These are phyloP conservation scores for Eucalyptus decipiens DNA, from an alignment of 345 rosid species.

Conservation along the genomic window DNA sequence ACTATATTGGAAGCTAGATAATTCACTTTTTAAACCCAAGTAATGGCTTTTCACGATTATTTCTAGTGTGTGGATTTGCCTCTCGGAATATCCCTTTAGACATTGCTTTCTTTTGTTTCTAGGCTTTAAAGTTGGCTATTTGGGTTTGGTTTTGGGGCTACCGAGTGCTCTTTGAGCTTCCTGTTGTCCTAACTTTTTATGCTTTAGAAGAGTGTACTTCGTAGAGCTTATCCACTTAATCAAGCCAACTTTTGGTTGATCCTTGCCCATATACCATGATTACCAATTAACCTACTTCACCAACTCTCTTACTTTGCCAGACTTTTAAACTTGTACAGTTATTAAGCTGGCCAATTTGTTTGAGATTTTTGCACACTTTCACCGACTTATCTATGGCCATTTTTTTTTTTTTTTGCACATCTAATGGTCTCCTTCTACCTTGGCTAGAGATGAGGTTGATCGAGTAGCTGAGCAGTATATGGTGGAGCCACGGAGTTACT, in stretches of 20 bases:
- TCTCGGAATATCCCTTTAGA: too few relatives aligned
- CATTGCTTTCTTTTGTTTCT: too few relatives aligned
- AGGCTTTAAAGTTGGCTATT: too few relatives aligned
- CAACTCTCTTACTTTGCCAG: not conserved
- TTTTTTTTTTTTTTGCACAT: not conserved
- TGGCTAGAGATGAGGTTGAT: not conserved
- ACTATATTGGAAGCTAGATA: too few relatives aligned
- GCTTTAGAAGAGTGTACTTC: not conserved
- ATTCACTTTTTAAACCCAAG: too few relatives aligned
- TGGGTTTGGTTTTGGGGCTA: too few relatives aligned
- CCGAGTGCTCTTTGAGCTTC: too few relatives aligned
- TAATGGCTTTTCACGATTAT: too few relatives aligned
- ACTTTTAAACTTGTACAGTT: not conserved
- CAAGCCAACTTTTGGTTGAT: not conserved
- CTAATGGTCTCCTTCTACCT: not conserved
- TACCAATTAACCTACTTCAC: not conserved
- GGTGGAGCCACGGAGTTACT: not conserved
- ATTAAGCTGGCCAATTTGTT: not conserved
- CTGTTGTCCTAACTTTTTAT: too few relatives aligned
- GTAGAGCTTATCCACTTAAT: not conserved
- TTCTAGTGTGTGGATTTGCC: too few relatives aligned
- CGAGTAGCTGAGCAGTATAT: not conserved
- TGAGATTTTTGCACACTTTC: not conserved
- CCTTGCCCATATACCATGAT: not conserved
- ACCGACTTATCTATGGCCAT: not conserved